Conservation (phyloP, 345 rosid genomes). For the Triadica sebifera region DNA sequence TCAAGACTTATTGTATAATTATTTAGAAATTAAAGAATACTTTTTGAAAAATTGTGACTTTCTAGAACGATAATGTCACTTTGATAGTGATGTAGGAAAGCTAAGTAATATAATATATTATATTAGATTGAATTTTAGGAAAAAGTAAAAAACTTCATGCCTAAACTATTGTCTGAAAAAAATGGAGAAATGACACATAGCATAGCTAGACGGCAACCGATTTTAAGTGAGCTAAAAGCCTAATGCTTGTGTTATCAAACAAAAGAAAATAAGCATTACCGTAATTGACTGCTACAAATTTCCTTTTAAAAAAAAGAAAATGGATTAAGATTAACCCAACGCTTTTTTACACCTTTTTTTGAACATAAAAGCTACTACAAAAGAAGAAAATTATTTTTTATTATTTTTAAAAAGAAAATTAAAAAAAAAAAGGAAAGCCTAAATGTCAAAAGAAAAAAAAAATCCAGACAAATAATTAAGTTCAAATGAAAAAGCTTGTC, state of each 20-base stretch:
- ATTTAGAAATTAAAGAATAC: too few relatives aligned
- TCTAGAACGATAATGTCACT: slow-evolving; percentile 7
- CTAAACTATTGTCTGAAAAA: background rate
- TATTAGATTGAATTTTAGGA: background rate
- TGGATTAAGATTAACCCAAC: background rate
- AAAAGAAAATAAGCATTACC: background rate
- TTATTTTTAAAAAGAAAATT: too few relatives aligned
- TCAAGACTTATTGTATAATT: too few relatives aligned
- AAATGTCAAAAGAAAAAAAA: background rate
- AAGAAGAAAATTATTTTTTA: background rate
- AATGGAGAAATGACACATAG: background rate
- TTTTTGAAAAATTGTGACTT: slow-evolving; percentile 2
- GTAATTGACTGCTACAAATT: background rate
- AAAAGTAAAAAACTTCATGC: background rate
- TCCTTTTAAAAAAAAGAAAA: background rate
- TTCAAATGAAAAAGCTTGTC: too few relatives aligned
- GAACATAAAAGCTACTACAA: background rate
- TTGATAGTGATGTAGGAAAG: too few relatives aligned
- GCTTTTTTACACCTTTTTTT: background rate
- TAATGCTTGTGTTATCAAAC: background rate
- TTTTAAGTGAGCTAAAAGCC: background rate
- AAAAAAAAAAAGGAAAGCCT: background rate
- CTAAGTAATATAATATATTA: too few relatives aligned
- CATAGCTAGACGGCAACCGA: background rate
- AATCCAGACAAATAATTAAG: too few relatives aligned